Percentiles rank a stretch among this genome's conserved stretches.
phyloP scores from a whole-genome alignment of 2,329 filamentous ascomycete species.

The Sporothrix brunneoviolacea region DNA sequence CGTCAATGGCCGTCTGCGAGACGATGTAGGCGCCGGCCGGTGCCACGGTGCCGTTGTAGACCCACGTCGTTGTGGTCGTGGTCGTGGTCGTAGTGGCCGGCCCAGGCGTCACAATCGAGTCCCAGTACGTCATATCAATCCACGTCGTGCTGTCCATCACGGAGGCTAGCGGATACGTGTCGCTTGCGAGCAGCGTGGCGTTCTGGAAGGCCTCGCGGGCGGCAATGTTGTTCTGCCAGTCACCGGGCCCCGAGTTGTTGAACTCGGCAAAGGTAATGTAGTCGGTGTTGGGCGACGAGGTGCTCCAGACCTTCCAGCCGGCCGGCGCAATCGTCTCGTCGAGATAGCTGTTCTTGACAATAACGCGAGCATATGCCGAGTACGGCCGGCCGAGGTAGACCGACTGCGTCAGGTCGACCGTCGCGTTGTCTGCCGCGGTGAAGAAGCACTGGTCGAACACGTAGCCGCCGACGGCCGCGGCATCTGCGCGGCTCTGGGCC shows the following conservation, averaged over 20 bases:
- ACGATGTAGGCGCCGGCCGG: slow-evolving; percentile 28
- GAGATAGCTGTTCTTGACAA: slow-evolving; percentile 44
- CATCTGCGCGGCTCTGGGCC: slow-evolving; percentile 36
- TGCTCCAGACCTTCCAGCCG: slow-evolving; percentile 45
- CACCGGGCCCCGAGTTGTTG: slow-evolving; percentile 49
- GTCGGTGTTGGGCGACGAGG: slow-evolving; percentile 26
- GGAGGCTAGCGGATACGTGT: slow-evolving; percentile 20
- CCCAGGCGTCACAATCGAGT: slow-evolving; percentile 19
- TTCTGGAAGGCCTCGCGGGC: slow-evolving; percentile 20
- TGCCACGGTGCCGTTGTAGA: slow-evolving; percentile 23
- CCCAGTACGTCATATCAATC: slow-evolving; percentile 24
- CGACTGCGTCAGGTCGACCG: slow-evolving; percentile 36
- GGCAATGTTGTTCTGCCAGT: slow-evolving; percentile 21
- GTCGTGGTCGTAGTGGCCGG: slow-evolving; percentile 16
- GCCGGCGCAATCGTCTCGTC: slow-evolving; percentile 49
- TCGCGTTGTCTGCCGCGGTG: slow-evolving; percentile 24
- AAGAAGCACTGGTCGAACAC: slow-evolving; percentile 41
- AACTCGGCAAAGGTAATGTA: slow-evolving; percentile 41
- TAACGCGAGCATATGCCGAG: slow-evolving; percentile 38
- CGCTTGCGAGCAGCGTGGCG: slow-evolving; percentile 21
- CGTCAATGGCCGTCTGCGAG: slow-evolving; percentile 27
- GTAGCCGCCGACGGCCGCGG: slow-evolving; percentile 34
- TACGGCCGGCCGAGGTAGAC: slow-evolving; percentile 52
- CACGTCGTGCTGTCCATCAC: slow-evolving; percentile 22
- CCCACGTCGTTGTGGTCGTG: neutral